Base-by-base conservation (phyloP, 2,329 filamentous ascomycete genomes). In the Magnaporthales sp. region DNA sequence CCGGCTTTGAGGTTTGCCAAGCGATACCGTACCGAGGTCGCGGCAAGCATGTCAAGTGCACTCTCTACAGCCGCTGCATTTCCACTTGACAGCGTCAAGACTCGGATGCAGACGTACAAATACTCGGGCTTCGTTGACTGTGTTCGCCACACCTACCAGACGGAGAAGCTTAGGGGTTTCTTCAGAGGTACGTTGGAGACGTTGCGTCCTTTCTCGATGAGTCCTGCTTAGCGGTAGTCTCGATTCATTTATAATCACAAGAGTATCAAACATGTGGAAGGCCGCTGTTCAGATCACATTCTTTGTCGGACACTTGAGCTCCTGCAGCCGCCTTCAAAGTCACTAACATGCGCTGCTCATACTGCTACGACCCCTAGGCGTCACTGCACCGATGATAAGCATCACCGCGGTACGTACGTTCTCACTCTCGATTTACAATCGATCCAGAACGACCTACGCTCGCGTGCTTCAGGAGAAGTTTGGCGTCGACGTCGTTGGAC, bases 41-140 rank as follows among this genome's bases (percentile, higher is more conserved):
- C 91, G 68, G 91, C 92, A 61, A 91, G 89, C 77, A 83, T 87
- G 54, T 91, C 89, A 74, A 93, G 90, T 77, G 83, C 93, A 70
- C 82, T 94, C 67, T 92, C 90, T 51, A 95, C 91, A 58, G 84
- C 92, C 74, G 83, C 85, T 70, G 90, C 91, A n/a, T 96, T 94
- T 75, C 92, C 92, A 26, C 86, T 96, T 71, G 92, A 96, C 77
- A 94, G 92, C 73, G 89, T 94, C 75, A 96, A 96, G 82, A 93
- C 91, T 67, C 90, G 92, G 74, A 92, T 95, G 87, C 92, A 96
- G 80, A 91, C 90, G 70, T 94, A 95, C 78, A 87, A 90, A 70
- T 93, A 91, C 78, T 83, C 85, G 70, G 91, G 85, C 71, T 92
- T 91, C 77, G 77, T 85, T 74, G 89, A 92, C 76, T 93, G 91